phyloP scores from a whole-genome alignment of 306 rosid species.

The Datisca glomerata region DNA sequence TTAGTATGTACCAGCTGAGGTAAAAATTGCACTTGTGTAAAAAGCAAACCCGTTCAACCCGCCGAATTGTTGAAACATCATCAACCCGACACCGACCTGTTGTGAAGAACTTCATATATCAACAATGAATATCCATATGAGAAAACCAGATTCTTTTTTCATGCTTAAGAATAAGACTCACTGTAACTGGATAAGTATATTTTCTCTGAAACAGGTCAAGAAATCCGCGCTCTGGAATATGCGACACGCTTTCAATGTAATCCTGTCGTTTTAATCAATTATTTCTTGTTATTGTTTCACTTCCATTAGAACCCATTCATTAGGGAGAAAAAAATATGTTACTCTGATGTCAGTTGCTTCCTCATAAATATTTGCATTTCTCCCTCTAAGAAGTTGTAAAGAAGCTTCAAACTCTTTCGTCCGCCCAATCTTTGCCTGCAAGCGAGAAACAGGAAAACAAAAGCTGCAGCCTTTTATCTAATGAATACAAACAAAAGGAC shows the following conservation, averaged over 20 bases:
- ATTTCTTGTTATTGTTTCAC: not conserved
- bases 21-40: constrained; percentile 38
- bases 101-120: too few species aligned
- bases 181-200: constrained; percentile 19
- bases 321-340: not conserved
- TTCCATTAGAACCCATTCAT: not conserved
- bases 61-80: constrained; percentile 42
- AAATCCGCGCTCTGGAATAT: constrained; percentile 20
- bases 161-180: constrained; percentile 6
- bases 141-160: constrained; percentile 9
- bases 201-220: constrained; percentile 24
- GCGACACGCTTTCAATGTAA: constrained; percentile 16
- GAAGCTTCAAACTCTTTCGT: constrained; percentile 29
- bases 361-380: constrained; percentile 23
- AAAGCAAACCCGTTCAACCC: constrained; percentile 36
- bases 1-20: constrained; percentile 25
- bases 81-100: constrained; percentile 38
- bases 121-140: too few species aligned
- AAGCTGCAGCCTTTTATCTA: too few species aligned
- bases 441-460: too few species aligned
- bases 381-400: constrained; percentile 23
- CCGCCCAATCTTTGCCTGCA: constrained; percentile 33
- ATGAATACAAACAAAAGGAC: too few species aligned
- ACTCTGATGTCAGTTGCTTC: constrained; percentile 21
- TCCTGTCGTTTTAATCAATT: constrained; percentile 16